These are phyloP conservation scores for Mycosarcoma mackinlayi DNA, from an alignment of 1,284 basidiomycete species.

Conservation along the genomic window DNA sequence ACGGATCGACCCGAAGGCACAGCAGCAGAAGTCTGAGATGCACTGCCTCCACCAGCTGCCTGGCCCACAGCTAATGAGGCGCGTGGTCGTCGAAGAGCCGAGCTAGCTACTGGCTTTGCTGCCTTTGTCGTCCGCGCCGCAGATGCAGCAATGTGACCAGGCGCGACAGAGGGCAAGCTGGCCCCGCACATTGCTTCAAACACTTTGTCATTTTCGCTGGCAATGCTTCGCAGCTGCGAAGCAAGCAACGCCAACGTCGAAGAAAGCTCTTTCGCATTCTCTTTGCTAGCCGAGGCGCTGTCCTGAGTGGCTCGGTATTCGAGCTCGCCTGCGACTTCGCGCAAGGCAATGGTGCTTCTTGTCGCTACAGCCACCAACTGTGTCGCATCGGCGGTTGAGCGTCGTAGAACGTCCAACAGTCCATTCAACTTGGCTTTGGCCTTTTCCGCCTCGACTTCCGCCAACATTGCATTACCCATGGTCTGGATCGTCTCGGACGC, in stretches of 20 bases:
- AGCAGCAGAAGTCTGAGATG: neutral
- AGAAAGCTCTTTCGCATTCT: constrained; percentile 71
- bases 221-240: constrained; percentile 44
- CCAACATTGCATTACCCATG: constrained; percentile 76
- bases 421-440: constrained; percentile 78
- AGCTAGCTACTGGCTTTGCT: constrained; percentile 9
- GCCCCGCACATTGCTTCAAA: constrained; percentile 73
- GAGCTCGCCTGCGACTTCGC: constrained; percentile 75
- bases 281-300: constrained; percentile 68
- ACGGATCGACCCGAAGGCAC: constrained; percentile 9
- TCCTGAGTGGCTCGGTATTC: constrained; percentile 70
- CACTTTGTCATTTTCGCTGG: constrained; percentile 73
- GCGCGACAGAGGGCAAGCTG: constrained; percentile 70
- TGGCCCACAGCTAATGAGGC: constrained; percentile 15
- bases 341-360: constrained; percentile 79
- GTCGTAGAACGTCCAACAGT: constrained; percentile 75
- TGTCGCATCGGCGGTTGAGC: constrained; percentile 78
- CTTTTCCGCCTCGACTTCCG: constrained; percentile 79
- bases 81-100: constrained; percentile 23
- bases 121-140: neutral
- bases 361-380: constrained; percentile 81
- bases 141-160: neutral
- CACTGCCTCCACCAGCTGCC: neutral
- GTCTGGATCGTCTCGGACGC: constrained; percentile 79
- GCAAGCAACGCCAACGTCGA: constrained; percentile 68